A percentile compares a stretch with the other conserved stretches of the same genome.
These are phyloP conservation scores for Aquilaria sinensis DNA, from an alignment of 345 rosid genomes.

Conservation along the genomic window DNA sequence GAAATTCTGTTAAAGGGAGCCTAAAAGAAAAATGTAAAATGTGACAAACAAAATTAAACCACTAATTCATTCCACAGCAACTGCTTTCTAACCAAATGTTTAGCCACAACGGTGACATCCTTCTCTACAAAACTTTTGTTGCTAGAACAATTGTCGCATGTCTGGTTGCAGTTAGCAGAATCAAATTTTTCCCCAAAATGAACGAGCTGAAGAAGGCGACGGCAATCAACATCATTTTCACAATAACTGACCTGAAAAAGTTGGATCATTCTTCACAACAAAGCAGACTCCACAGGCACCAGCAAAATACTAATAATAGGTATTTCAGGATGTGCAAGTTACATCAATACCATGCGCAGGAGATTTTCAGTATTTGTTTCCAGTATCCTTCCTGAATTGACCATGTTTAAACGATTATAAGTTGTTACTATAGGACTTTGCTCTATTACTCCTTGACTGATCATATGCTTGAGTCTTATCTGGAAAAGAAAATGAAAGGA, in stretches of 20 bases:
- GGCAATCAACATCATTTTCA: conserved; percentile 94
- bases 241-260: conserved; percentile 81
- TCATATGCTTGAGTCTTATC: conserved; percentile 96
- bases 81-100: conserved; percentile 61
- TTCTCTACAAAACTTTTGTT: conserved; percentile 56
- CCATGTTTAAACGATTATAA: conserved; percentile 41
- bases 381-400: conserved; percentile 63
- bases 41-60: conserved; percentile 2
- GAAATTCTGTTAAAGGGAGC: background rate
- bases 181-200: conserved; percentile 96
- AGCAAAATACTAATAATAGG: too few relatives aligned
- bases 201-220: conserved; percentile 79
- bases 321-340: background rate
- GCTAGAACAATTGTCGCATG: conserved; percentile 90
- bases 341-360: conserved; percentile 62
- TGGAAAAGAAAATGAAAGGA: conserved; percentile 22
- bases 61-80: conserved; percentile 9
- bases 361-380: conserved; percentile 94
- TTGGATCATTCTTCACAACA: conserved; percentile 13
- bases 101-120: conserved; percentile 80
- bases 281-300: background rate
- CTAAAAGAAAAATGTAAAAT: background rate
- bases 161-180: conserved; percentile 57
- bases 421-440: conserved; percentile 67
- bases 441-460: conserved; percentile 77